A percentile compares a stretch with the other conserved stretches of the same genome.
phyloP scores from a whole-genome alignment of 1,284 basidiomycete species.

The Puccinia hordei region DNA sequence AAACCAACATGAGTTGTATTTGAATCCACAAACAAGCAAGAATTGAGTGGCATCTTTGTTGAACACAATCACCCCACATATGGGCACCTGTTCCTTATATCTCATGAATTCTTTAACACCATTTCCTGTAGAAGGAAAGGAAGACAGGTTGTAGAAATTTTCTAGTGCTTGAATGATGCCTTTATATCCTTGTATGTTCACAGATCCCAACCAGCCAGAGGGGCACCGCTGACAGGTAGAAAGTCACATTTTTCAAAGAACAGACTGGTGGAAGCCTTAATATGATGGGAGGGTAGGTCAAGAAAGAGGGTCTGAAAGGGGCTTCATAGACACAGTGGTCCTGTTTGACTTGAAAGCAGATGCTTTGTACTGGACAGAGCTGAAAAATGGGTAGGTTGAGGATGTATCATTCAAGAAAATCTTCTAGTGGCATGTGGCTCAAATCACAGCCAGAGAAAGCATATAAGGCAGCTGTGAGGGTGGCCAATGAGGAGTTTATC shows the following conservation, averaged over 20 bases:
- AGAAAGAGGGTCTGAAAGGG: constrained; percentile 83
- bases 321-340: constrained; percentile 99
- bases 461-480: constrained; percentile 5
- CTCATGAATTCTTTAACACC: constrained; percentile 71
- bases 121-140: constrained; percentile 66
- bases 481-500: neutral
- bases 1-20: constrained; percentile 91
- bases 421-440: constrained; percentile 52
- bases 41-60: constrained; percentile 68
- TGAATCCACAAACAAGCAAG: constrained; percentile 95
- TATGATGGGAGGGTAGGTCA: constrained; percentile 78
- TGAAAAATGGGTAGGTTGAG: constrained; percentile 94
- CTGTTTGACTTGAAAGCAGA: constrained; percentile 99
- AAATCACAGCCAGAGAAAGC: constrained; percentile 40
- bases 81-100: constrained; percentile 96
- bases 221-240: constrained; percentile 62
- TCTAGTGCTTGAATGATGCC: neutral
- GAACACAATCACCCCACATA: constrained; percentile 97
- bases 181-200: constrained; percentile 22
- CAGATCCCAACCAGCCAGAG: constrained; percentile 47
- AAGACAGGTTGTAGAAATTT: constrained; percentile 60
- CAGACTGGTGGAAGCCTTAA: constrained; percentile 93
- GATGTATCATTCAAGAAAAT: constrained; percentile 74
- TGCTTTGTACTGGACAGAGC: constrained; percentile 82
- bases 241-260: constrained; percentile 81